Evolutionary conservation across 768 basidiomycete genomes (phyloP).

Genomic region (Russula abietina): DNA sequence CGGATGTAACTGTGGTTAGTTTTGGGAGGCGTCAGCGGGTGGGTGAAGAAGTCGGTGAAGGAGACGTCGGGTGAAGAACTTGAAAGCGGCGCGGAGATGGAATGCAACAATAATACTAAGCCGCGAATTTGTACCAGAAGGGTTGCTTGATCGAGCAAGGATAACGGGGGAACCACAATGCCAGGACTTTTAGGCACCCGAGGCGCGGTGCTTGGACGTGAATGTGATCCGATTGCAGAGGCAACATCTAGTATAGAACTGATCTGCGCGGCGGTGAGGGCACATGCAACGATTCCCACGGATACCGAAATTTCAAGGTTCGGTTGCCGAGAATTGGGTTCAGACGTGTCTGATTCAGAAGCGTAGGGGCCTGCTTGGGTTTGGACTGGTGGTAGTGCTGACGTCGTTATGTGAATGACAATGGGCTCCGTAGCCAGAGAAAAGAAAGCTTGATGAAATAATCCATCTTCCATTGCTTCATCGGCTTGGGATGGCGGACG

Average conservation of each 20-base stretch:
- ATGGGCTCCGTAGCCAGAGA: constrained; percentile 22
- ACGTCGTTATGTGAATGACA: constrained; percentile 21
- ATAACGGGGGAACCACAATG: constrained; percentile 26
- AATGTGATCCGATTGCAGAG: constrained; percentile 31
- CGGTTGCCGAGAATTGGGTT: constrained; percentile 8
- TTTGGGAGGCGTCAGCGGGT: constrained; percentile 53
- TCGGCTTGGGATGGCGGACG: not conserved
- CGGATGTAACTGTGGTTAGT: constrained; percentile 49
- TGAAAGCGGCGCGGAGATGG: not conserved
- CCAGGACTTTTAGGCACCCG: constrained; percentile 18
- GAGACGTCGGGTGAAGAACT: constrained; percentile 10
- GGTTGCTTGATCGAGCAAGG: constrained; percentile 32
- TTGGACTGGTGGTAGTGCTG: not conserved
- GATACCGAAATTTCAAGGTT: constrained; percentile 21
- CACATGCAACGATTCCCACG: constrained; percentile 22
- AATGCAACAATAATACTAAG: constrained; percentile 43
- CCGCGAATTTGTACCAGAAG: constrained; percentile 37
- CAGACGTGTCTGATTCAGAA: not conserved
- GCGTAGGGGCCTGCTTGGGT: not conserved
- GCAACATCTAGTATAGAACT: constrained; percentile 27
- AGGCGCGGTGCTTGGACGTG: constrained; percentile 11
- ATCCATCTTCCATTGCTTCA: not conserved
- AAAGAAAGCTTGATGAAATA: constrained; percentile 10
- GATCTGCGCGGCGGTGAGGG: constrained; percentile 19
- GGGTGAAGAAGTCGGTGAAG: constrained; percentile 44